phyloP scores from a whole-genome alignment of 108 stramenopile species.

The Aurantiochytrium sp. region DNA sequence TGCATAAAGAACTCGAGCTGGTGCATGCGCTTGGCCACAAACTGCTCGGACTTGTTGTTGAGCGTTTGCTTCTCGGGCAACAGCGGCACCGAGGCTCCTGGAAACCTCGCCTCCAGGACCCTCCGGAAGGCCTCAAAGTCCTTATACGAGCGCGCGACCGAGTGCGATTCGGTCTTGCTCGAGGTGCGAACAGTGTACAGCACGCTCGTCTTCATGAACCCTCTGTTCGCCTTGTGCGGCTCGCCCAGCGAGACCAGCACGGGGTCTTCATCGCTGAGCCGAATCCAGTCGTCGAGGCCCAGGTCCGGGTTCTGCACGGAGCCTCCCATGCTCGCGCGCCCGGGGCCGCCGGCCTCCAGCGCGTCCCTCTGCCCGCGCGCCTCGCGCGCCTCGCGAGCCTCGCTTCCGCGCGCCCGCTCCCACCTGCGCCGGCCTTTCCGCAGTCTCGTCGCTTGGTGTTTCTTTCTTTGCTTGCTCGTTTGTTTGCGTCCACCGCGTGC shows the following conservation, averaged over 20 bases:
- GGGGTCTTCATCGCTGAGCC: background rate
- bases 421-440: no score
- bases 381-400: no score
- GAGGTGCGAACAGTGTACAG: background rate
- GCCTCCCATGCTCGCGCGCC: no score
- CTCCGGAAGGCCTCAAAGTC: conserved; percentile 18
- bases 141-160: background rate
- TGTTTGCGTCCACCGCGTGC: no score
- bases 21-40: conserved; percentile 13
- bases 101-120: background rate
- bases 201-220: background rate
- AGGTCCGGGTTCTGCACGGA: background rate
- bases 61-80: background rate
- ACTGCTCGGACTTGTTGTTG: background rate
- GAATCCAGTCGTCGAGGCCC: background rate
- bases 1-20: background rate
- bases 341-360: no score
- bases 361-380: no score
- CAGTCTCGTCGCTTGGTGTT: no score
- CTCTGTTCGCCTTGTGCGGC: background rate
- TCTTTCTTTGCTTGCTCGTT: no score
- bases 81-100: background rate
- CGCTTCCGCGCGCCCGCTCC: no score
- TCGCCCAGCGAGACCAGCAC: conserved; percentile 3
- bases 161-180: background rate